phyloP scores from a whole-genome alignment of 2,329 filamentous ascomycete species.

The Aspergillus neoniger region DNA sequence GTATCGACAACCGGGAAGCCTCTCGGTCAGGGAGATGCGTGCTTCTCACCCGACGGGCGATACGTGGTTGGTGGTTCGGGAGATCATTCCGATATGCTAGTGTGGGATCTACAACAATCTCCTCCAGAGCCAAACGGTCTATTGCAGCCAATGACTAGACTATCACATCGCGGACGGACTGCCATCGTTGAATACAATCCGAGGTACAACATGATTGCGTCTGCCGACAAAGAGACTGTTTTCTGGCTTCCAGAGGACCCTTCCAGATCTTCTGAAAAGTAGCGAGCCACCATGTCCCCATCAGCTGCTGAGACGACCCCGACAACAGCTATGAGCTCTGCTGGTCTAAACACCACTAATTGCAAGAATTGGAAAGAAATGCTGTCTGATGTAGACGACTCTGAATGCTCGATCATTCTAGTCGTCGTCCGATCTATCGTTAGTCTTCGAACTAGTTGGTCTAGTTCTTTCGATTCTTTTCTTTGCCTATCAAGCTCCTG shows the following conservation, averaged over 20 bases:
- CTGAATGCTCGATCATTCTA: not conserved
- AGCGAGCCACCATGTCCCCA: slow-evolving; percentile 9
- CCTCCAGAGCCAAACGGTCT: slow-evolving; percentile 58
- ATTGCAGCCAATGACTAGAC: slow-evolving; percentile 41
- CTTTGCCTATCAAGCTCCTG: slow-evolving; percentile 67
- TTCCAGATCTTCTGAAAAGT: slow-evolving; percentile 37
- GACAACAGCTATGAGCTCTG: not conserved
- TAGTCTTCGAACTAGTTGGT: not conserved
- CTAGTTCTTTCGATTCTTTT: slow-evolving; percentile 50
- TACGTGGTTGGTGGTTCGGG: slow-evolving; percentile 81
- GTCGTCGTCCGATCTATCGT: slow-evolving; percentile 2
- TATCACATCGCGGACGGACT: slow-evolving; percentile 58
- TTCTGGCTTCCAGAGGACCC: slow-evolving; percentile 74
- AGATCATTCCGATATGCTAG: slow-evolving; percentile 68
- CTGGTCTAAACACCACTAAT: not conserved
- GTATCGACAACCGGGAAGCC: slow-evolving; percentile 57
- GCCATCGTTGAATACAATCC: slow-evolving; percentile 86
- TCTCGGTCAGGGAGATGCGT: slow-evolving; percentile 70
- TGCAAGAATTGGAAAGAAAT: too few species aligned
- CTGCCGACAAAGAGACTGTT: slow-evolving; percentile 78
- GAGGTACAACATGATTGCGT: slow-evolving; percentile 86
- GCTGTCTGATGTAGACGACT: not conserved
- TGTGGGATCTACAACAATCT: slow-evolving; percentile 76
- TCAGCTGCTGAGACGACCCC: not conserved
- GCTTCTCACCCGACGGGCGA: slow-evolving; percentile 85